phyloP scores from a whole-genome alignment of 148 eudicot genomes.

The Silene uniflora region DNA sequence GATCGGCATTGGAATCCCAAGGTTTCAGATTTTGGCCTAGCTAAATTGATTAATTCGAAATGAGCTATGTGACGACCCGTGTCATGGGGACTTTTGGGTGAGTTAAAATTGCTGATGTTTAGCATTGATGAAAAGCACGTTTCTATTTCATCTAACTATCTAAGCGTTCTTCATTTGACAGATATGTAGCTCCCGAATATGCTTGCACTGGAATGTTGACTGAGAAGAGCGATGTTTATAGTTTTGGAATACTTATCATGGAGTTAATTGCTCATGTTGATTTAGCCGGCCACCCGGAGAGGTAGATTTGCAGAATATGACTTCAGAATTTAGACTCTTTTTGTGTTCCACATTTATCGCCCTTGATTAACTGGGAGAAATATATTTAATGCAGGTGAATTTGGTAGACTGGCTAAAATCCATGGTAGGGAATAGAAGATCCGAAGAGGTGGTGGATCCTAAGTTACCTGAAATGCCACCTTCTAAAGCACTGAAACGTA shows the following conservation, averaged over 20 bases:
- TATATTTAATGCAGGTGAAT: slow-evolving; percentile 48
- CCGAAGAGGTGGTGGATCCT: slow-evolving; percentile 85
- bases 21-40: slow-evolving; percentile 88
- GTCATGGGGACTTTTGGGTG: slow-evolving; percentile 96
- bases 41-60: slow-evolving; percentile 77
- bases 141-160: slow-evolving; percentile 13
- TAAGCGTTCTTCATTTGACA: slow-evolving; percentile 18
- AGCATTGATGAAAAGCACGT: not conserved
- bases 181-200: slow-evolving; percentile 85
- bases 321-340: not conserved
- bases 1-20: slow-evolving; percentile 77
- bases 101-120: slow-evolving; percentile 19
- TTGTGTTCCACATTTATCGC: not conserved
- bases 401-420: slow-evolving; percentile 79
- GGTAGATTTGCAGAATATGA: slow-evolving; percentile 29
- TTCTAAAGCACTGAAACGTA: slow-evolving; percentile 70
- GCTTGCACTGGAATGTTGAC: slow-evolving; percentile 89
- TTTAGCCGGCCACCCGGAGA: slow-evolving; percentile 71
- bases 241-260: slow-evolving; percentile 81
- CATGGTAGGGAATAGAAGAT: slow-evolving; percentile 75
- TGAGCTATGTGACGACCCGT: slow-evolving; percentile 78
- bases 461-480: slow-evolving; percentile 68
- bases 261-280: slow-evolving; percentile 78
- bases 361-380: not conserved
- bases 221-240: slow-evolving; percentile 74